These are phyloP conservation scores for Viola odorata DNA, from an alignment of 345 rosid genomes.

Conservation along the genomic window DNA sequence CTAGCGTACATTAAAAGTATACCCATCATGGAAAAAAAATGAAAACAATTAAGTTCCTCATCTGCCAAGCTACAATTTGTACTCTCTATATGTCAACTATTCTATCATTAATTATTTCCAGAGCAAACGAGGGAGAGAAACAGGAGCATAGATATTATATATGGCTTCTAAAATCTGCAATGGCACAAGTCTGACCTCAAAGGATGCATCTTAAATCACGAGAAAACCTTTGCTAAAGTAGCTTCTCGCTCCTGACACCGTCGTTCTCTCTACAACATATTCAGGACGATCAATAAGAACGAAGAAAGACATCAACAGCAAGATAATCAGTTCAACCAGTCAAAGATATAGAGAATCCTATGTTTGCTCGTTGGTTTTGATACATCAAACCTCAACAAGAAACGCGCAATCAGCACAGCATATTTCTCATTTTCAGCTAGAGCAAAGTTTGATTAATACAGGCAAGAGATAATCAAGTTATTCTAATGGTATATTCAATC, in stretches of 20 bases:
- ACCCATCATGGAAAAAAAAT: too few relatives aligned
- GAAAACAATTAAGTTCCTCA: too few relatives aligned
- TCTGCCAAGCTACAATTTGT: too few relatives aligned
- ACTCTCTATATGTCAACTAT: too few relatives aligned
- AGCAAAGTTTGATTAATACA: neutral
- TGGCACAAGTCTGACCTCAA: neutral
- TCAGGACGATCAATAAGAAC: conserved; percentile 1
- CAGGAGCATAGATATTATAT: too few relatives aligned
- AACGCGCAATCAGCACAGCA: neutral
- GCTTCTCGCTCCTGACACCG: conserved; percentile 31
- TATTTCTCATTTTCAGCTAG: neutral
- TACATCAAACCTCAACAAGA: neutral
- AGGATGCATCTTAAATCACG: conserved; percentile 7
- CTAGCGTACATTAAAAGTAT: too few relatives aligned
- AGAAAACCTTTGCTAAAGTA: conserved; percentile 18
- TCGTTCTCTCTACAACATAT: conserved; percentile 31
- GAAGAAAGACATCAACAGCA: neutral
- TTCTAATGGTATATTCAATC: neutral
- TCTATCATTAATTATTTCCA: too few relatives aligned
- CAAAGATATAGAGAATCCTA: neutral
- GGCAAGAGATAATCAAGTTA: neutral
- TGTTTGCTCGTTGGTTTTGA: neutral
- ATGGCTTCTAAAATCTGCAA: too few relatives aligned
- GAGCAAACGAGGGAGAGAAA: too few relatives aligned
- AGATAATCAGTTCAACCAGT: neutral